A percentile compares a stretch with the other conserved stretches of the same genome.
Evolutionary conservation across 2,329 filamentous ascomycete species (phyloP).

Genomic region (Escovopsis sp.): DNA sequence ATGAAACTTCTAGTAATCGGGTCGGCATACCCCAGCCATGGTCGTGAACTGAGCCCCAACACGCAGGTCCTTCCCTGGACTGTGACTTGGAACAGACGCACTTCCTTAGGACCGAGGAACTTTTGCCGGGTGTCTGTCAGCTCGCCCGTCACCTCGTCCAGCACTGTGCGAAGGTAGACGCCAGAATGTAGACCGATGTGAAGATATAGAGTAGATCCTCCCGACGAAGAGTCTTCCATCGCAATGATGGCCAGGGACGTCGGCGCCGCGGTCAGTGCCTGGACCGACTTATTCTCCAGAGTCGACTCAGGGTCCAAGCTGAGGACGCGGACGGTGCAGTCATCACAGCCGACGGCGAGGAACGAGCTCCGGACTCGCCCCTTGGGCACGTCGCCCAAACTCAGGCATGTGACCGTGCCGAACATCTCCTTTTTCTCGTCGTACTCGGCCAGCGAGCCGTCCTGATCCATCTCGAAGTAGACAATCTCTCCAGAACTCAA

Average conservation of each 20-base stretch:
- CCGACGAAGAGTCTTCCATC: constrained; percentile 87
- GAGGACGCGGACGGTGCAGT: constrained; percentile 85
- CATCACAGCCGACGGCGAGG: constrained; percentile 89
- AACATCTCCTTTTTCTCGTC: constrained; percentile 92
- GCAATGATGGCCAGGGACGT: constrained; percentile 82
- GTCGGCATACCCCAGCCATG: constrained; percentile 94
- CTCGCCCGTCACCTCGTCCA: constrained; percentile 92
- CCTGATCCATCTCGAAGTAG: constrained; percentile 93
- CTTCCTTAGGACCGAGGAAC: constrained; percentile 81
- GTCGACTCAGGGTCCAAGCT: constrained; percentile 83
- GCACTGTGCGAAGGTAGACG: constrained; percentile 84
- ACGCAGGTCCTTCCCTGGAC: constrained; percentile 75
- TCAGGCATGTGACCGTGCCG: constrained; percentile 88
- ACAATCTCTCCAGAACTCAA: constrained; percentile 93
- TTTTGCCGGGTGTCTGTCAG: constrained; percentile 88
- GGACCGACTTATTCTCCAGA: constrained; percentile 84
- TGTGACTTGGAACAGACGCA: constrained; percentile 80
- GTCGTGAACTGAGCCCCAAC: constrained; percentile 75
- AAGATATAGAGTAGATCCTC: constrained; percentile 76
- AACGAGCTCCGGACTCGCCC: constrained; percentile 81
- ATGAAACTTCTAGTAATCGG: constrained; percentile 76
- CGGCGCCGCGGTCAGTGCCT: constrained; percentile 80
- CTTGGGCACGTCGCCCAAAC: constrained; percentile 81
- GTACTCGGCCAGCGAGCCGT: constrained; percentile 83
- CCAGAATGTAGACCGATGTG: constrained; percentile 94